Evolutionary conservation across 768 basidiomycete species (phyloP), one percentile per base, ranked within the genome.

Genomic region (Termitomyces sp.): DNA sequence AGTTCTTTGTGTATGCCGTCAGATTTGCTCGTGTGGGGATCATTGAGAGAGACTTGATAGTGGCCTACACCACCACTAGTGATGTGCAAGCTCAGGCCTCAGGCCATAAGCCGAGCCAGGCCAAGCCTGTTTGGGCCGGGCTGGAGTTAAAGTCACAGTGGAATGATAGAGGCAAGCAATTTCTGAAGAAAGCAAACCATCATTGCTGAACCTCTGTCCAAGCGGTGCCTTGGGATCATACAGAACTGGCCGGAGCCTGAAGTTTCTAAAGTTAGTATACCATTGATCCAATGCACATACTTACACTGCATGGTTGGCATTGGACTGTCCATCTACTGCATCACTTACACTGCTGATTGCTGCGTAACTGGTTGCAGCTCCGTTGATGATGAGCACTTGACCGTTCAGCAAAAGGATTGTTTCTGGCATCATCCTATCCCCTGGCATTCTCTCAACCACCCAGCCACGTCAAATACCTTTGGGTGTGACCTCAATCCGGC

Each of bases 161-260:
- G 83, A 84, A 66, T 87, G 85, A 70, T 87, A 87, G 68, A 87
- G 44, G 6, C 85, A 70, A 52, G 83, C 76, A 55, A 85, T 74
- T 32, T 66, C 56, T 2, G 72, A 70, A 10, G 71, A 67, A 31
- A 75, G 73, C 51, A 78, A 56, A 25, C 78, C 79, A 11, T 71
- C 68, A 59, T 76, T 76, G 67, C 74, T 79, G 70, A 74, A 77
- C 46, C 76, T 69, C 41, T 66, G 59, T 18, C 83, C 85, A 3
- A 70, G 63, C 3, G 71, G 64, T 9, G 71, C 70, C 52, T 60
- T 64, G 10, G 78, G 75, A 56, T 78, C 77, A 66, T 83, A 85
- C 51, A 83, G 55, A 6, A 75, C 73, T 9, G 81, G 80, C 38
- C 69, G 73, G 35, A 71, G 65, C 27, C 66, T 68, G 36, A 9